Percentiles rank a stretch among this genome's conserved stretches.
Evolutionary conservation across 805 yeast species (phyloP).

Genomic region (Nematodospora valgi): DNA sequence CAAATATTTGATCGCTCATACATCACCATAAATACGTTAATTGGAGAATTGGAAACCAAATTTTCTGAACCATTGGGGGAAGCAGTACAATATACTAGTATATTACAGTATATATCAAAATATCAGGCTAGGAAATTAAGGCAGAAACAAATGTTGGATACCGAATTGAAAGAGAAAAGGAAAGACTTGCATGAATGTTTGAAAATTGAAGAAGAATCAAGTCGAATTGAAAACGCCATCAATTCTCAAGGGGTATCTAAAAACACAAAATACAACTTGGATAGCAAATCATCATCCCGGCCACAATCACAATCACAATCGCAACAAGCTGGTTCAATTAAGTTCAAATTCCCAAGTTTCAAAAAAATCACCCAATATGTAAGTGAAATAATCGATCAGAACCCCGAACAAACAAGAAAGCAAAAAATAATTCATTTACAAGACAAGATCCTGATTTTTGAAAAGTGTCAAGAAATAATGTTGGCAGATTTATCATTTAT

Average conservation of each 20-base stretch:
- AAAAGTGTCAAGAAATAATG: constrained; percentile 46
- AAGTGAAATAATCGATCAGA: constrained; percentile 58
- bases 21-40: constrained; percentile 49
- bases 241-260: constrained; percentile 19
- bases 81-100: constrained; percentile 61
- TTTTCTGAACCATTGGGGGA: constrained; percentile 70
- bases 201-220: constrained; percentile 27
- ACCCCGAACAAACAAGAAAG: constrained; percentile 62
- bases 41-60: constrained; percentile 51
- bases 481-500: constrained; percentile 38
- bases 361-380: constrained; percentile 50
- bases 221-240: constrained; percentile 22
- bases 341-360: constrained; percentile 52
- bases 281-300: no score
- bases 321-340: constrained; percentile 18
- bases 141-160: constrained; percentile 30
- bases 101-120: constrained; percentile 54
- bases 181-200: constrained; percentile 27
- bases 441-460: constrained; percentile 50
- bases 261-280: constrained; percentile 19
- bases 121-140: constrained; percentile 47
- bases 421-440: constrained; percentile 48
- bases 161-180: constrained; percentile 29
- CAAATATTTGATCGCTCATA: constrained; percentile 75
- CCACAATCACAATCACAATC: constrained; percentile 11